Evolutionary conservation across 345 rosid species (phyloP).

Genomic region (Linum tenue): DNA sequence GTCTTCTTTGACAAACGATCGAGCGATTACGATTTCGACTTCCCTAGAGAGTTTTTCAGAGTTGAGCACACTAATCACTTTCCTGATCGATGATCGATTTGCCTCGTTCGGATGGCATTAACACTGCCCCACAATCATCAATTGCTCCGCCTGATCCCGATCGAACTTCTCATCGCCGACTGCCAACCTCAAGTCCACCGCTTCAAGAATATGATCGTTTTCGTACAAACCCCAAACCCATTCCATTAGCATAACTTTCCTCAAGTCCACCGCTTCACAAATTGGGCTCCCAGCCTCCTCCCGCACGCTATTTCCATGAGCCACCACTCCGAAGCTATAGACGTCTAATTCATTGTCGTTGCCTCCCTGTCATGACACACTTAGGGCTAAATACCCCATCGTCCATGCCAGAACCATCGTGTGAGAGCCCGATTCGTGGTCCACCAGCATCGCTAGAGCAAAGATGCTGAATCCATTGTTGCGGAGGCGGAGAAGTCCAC

Average conservation of each 20-base stretch:
- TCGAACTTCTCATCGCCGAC: conserved; percentile 15
- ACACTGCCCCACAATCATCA: conserved; percentile 42
- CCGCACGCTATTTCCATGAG: conserved; percentile 36
- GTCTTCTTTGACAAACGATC: no score
- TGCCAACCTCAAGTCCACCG: conserved; percentile 21
- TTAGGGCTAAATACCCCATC: no score
- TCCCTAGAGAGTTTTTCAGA: no score
- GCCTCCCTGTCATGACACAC: no score
- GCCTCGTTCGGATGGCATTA: conserved; percentile 38
- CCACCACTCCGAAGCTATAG: conserved; percentile 41
- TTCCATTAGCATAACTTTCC: conserved; percentile 29
- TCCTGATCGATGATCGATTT: background rate
- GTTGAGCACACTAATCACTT: no score
- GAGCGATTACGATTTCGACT: no score
- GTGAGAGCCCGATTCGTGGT: no score
- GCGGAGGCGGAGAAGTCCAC: no score
- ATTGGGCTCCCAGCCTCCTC: conserved; percentile 26
- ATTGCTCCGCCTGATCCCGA: conserved; percentile 27
- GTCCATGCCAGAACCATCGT: no score
- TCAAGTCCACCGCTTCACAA: conserved; percentile 5
- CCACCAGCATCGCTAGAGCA: no score
- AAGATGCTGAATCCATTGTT: no score
- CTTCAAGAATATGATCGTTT: conserved; percentile 17
- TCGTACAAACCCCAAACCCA: conserved; percentile 49
- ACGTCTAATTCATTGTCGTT: conserved; percentile 33